Base-by-base conservation (phyloP, 352 stramenopile genomes). In the Phytopythium chamaehyphon region DNA sequence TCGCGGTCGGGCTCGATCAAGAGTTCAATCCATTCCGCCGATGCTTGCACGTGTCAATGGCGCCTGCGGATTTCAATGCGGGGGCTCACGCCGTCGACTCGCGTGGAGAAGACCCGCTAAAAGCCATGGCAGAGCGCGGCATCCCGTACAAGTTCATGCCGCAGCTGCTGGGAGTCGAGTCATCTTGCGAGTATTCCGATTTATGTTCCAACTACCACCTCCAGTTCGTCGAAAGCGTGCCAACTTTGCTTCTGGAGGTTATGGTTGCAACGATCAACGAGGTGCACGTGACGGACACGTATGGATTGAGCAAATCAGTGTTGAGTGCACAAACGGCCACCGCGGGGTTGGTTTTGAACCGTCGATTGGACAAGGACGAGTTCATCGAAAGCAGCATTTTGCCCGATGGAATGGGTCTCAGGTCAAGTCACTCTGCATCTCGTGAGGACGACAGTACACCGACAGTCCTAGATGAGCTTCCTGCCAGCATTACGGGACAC, bases 221-320 rank as follows among this genome's bases (percentile, higher is more conserved):
- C 9, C 59, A 71, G 22, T 67, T 70, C 24, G 51, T 88, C 18
- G 74, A 86, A 40, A 87, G 79, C 47, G 69, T 88, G 36, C 64
- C 79, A 9, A 78, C 61, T 16, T 47, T 86, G 24, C 57, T 90
- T 6, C 72, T 82, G 47, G 67, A 78, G 5, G 81, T 88, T 39
- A 80, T 90, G 70, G 40, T 90, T 14, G 73, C 70, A 11, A 88
- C 79, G 7, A 81, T 88, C 31, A 73, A 79, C 23, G 74, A 77
- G 11, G 21, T 71, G 9, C 44, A 36, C 31, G 57, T 79, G 2
- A 66, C 67, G 3, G 62, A 61, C 2, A 60, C 40, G 33, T 83
- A 70, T 39, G 55, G 52, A 39, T 26, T 76, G 18, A 62, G 62
- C 15, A 59, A 43, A 3, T 51, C 59, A 0, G 55, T 72, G n/a